Conservation (phyloP, 352 stramenopile genomes). For the Globisporangium viniferum region DNA sequence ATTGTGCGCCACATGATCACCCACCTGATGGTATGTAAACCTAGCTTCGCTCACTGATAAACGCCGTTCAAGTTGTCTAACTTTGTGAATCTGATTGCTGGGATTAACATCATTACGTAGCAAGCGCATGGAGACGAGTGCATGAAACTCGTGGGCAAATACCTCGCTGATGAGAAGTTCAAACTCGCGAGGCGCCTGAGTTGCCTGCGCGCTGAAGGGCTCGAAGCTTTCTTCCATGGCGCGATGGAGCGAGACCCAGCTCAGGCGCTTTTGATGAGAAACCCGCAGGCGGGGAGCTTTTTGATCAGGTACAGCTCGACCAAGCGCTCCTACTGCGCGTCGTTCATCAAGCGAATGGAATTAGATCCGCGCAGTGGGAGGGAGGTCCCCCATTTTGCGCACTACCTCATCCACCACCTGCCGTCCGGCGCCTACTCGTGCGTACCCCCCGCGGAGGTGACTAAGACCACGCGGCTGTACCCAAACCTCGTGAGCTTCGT, state of each 20-base stretch:
- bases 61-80: background rate
- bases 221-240: conserved; percentile 78
- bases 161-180: conserved; percentile 63
- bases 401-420: conserved; percentile 76
- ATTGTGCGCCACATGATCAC: conserved; percentile 76
- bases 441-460: conserved; percentile 50
- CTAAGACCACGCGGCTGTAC: conserved; percentile 45
- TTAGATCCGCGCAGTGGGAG: conserved; percentile 6
- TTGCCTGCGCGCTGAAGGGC: conserved; percentile 47
- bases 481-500: conserved; percentile 77
- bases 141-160: conserved; percentile 49
- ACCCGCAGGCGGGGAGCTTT: conserved; percentile 42
- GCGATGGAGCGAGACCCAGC: conserved; percentile 57
- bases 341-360: conserved; percentile 60
- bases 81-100: background rate
- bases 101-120: conserved; percentile 18
- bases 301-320: conserved; percentile 72
- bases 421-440: conserved; percentile 60
- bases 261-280: conserved; percentile 37
- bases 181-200: conserved; percentile 57
- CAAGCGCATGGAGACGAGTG: conserved; percentile 53
- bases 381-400: conserved; percentile 36
- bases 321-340: conserved; percentile 65
- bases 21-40: conserved; percentile 57
- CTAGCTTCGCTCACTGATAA: background rate